Conservation (phyloP, 768 basidiomycete genomes). For the Lactifluus piperatus region DNA sequence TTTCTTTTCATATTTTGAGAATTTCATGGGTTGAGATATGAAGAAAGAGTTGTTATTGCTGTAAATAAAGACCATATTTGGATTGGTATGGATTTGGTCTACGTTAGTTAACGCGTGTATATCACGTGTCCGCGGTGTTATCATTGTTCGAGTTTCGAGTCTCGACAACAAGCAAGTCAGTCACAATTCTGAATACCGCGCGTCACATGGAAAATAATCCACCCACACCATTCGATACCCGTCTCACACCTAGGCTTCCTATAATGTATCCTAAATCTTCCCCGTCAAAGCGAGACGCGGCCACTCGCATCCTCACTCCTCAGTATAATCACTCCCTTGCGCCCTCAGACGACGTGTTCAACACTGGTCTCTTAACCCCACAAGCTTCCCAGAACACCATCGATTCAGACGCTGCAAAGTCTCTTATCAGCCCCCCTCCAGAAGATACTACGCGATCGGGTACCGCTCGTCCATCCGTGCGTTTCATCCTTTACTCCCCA, state of each 20-base stretch:
- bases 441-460: slow-evolving; percentile 1
- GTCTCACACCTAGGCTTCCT: neutral
- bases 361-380: slow-evolving; percentile 15
- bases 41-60: too few species aligned
- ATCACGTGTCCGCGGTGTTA: slow-evolving; percentile 6
- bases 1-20: too few species aligned
- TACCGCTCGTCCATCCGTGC: slow-evolving; percentile 3
- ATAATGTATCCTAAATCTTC: slow-evolving; percentile 18
- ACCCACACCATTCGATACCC: neutral
- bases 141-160: neutral
- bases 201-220: slow-evolving; percentile 19
- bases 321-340: neutral
- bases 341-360: slow-evolving; percentile 2
- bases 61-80: too few species aligned
- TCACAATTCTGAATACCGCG: too few species aligned
- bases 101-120: neutral
- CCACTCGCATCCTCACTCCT: slow-evolving; percentile 11
- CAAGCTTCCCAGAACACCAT: slow-evolving; percentile 11
- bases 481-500: slow-evolving; percentile 6
- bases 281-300: slow-evolving; percentile 1
- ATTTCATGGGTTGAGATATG: too few species aligned
- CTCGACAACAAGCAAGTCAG: too few species aligned
- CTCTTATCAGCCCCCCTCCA: slow-evolving; percentile 20
- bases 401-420: slow-evolving; percentile 14
- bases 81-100: too few species aligned